Conservation (phyloP, 2,329 filamentous ascomycete genomes). For the Aspergillus sp. region DNA sequence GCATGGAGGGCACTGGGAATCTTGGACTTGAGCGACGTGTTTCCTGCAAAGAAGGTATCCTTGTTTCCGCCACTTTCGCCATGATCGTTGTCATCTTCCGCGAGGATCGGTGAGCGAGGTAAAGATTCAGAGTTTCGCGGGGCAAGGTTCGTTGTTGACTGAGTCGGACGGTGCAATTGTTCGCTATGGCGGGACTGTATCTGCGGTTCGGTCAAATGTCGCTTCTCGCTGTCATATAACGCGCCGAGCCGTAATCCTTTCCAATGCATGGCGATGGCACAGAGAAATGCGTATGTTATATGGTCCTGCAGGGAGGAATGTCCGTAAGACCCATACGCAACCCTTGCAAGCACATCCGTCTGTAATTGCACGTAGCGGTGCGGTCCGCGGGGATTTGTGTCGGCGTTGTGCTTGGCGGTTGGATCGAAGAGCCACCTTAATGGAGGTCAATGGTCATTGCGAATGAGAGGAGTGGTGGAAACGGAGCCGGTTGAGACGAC, state of each 20-base stretch:
- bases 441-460: slow-evolving; percentile 24
- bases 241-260: slow-evolving; percentile 43
- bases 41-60: slow-evolving; percentile 20
- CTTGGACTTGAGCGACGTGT: slow-evolving; percentile 22
- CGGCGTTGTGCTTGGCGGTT: slow-evolving; percentile 12
- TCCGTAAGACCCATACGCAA: slow-evolving; percentile 28
- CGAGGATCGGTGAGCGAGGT: slow-evolving; percentile 31
- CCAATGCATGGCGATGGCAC: slow-evolving; percentile 44
- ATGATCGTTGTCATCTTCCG: slow-evolving; percentile 26
- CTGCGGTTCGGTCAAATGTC: slow-evolving; percentile 36
- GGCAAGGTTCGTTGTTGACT: slow-evolving; percentile 33
- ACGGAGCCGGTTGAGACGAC: slow-evolving; percentile 9
- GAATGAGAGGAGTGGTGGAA: slow-evolving; percentile 13
- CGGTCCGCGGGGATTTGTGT: slow-evolving; percentile 1
- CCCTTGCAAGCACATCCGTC: slow-evolving; percentile 14
- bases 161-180: slow-evolving; percentile 40
- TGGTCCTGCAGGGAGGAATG: slow-evolving; percentile 25
- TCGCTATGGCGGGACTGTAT: slow-evolving; percentile 41
- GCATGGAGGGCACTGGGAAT: slow-evolving; percentile 22
- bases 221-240: slow-evolving; percentile 40
- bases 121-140: slow-evolving; percentile 42
- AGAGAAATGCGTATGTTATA: slow-evolving; percentile 25
- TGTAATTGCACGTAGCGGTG: slow-evolving; percentile 9
- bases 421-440: slow-evolving; percentile 19
- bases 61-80: slow-evolving; percentile 17